phyloP scores from a whole-genome alignment of 2,329 filamentous ascomycete species.

The Delphinella strobiligena region DNA sequence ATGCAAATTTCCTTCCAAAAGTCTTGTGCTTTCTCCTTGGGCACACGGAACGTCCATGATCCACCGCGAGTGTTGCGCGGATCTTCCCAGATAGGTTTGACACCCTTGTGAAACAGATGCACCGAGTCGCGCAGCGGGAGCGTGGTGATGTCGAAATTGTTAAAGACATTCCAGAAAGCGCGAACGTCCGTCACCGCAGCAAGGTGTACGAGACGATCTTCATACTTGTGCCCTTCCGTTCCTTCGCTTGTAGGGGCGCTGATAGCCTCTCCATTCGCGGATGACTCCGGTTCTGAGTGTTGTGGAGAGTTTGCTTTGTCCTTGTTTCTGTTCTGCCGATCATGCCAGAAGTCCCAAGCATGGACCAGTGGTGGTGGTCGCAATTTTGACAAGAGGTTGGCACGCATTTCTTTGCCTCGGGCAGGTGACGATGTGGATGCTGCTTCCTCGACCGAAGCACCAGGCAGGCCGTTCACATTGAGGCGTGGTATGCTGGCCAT shows the following conservation, averaged over 20 bases:
- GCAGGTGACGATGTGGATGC: slow-evolving; percentile 56
- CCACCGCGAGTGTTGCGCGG: slow-evolving; percentile 75
- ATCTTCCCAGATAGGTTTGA: slow-evolving; percentile 78
- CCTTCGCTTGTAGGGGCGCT: slow-evolving; percentile 1
- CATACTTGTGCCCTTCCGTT: slow-evolving; percentile 20
- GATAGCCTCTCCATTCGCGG: too few species aligned
- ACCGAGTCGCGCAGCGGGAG: slow-evolving; percentile 55
- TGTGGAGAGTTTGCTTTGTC: slow-evolving; percentile 9
- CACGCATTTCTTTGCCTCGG: slow-evolving; percentile 63
- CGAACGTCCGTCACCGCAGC: slow-evolving; percentile 34
- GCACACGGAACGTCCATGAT: slow-evolving; percentile 84
- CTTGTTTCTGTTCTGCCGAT: slow-evolving; percentile 26
- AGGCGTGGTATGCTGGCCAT: slow-evolving; percentile 17
- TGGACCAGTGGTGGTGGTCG: slow-evolving; percentile 39
- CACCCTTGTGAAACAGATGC: slow-evolving; percentile 70
- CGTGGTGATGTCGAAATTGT: slow-evolving; percentile 67
- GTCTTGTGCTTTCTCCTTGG: slow-evolving; percentile 57
- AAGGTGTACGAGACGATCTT: slow-evolving; percentile 34
- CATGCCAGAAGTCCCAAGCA: slow-evolving; percentile 42
- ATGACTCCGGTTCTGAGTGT: slow-evolving; percentile 11
- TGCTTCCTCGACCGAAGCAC: slow-evolving; percentile 47
- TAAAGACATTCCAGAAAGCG: slow-evolving; percentile 40
- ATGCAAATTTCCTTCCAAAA: slow-evolving; percentile 75
- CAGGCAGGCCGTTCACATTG: slow-evolving; percentile 40
- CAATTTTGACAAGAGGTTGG: slow-evolving; percentile 26